A percentile compares a stretch with the other conserved stretches of the same genome.
These are phyloP conservation scores for Macrolepiota fuliginosa DNA, from an alignment of 768 basidiomycete genomes.

Conservation along the genomic window DNA sequence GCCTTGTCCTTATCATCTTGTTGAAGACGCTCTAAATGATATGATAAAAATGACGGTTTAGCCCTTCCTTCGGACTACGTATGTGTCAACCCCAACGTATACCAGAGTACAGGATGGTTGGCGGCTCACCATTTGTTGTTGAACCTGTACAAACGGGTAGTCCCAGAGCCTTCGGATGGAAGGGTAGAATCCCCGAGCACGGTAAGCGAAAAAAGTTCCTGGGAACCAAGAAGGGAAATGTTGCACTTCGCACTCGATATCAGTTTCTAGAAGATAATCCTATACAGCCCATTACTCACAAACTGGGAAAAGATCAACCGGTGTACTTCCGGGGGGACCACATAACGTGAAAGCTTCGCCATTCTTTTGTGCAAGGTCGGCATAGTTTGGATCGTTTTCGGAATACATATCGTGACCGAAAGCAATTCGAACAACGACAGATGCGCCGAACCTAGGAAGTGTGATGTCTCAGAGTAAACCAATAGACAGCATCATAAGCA, in stretches of 20 bases:
- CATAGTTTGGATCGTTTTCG: background rate
- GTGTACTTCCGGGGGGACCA: background rate
- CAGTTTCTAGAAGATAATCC: background rate
- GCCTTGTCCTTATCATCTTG: background rate
- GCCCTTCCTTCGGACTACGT: constrained; percentile 22
- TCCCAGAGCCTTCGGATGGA: background rate
- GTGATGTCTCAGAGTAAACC: background rate
- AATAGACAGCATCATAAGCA: background rate
- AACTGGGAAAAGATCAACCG: constrained; percentile 5
- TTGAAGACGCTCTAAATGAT: constrained; percentile 41
- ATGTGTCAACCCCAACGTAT: background rate
- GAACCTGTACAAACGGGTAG: constrained; percentile 11
- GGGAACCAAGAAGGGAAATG: no score
- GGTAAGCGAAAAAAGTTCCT: background rate
- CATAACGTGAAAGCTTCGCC: constrained; percentile 1
- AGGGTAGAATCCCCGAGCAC: background rate
- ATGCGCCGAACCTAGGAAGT: background rate
- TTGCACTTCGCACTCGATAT: background rate
- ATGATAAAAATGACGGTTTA: no score
- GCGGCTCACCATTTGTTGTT: constrained; percentile 9
- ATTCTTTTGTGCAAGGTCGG: background rate
- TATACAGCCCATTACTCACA: background rate
- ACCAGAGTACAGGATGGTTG: background rate
- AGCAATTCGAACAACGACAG: background rate
- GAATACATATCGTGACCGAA: background rate